phyloP scores from a whole-genome alignment of 352 stramenopile genomes.

The Globisporangium irregulare region DNA sequence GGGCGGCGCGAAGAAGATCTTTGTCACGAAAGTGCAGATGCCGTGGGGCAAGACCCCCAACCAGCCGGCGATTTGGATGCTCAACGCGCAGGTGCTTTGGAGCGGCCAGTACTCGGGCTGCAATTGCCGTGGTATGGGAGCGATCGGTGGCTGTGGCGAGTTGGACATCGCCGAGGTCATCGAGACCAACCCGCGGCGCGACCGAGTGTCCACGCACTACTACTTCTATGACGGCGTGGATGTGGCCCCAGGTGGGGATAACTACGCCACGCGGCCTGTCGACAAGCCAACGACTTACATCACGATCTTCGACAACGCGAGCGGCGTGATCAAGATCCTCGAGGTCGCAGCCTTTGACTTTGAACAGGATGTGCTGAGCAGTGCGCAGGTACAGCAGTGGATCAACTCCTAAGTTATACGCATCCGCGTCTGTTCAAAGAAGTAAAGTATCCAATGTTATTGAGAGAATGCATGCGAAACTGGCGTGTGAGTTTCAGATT shows the following conservation, averaged over 20 bases:
- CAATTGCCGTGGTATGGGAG: slow-evolving; percentile 26
- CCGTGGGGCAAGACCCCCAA: slow-evolving; percentile 29
- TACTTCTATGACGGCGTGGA: slow-evolving; percentile 26
- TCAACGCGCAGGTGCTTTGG: slow-evolving; percentile 35
- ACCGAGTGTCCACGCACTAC: slow-evolving; percentile 23
- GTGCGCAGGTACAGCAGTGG: slow-evolving; percentile 14
- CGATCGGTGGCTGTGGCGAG: slow-evolving; percentile 24
- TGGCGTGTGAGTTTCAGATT: neutral
- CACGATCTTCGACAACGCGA: slow-evolving; percentile 48
- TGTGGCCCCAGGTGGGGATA: slow-evolving; percentile 27
- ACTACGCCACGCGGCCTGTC: slow-evolving; percentile 28
- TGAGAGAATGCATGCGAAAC: neutral
- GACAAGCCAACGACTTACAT: slow-evolving; percentile 46
- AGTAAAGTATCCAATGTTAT: neutral
- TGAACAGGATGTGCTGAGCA: slow-evolving; percentile 21
- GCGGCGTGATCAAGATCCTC: slow-evolving; percentile 60
- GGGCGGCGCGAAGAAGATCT: slow-evolving; percentile 62
- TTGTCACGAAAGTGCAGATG: slow-evolving; percentile 64
- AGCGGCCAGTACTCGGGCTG: slow-evolving; percentile 27
- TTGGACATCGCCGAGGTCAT: slow-evolving; percentile 30
- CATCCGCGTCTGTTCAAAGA: neutral
- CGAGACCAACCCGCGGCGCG: slow-evolving; percentile 13
- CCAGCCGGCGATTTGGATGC: slow-evolving; percentile 56
- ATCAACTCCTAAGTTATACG: slow-evolving; percentile 12
- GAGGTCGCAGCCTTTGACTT: slow-evolving; percentile 58